Conservation (phyloP, 768 basidiomycete genomes). For the Lyophyllum shimeji region DNA sequence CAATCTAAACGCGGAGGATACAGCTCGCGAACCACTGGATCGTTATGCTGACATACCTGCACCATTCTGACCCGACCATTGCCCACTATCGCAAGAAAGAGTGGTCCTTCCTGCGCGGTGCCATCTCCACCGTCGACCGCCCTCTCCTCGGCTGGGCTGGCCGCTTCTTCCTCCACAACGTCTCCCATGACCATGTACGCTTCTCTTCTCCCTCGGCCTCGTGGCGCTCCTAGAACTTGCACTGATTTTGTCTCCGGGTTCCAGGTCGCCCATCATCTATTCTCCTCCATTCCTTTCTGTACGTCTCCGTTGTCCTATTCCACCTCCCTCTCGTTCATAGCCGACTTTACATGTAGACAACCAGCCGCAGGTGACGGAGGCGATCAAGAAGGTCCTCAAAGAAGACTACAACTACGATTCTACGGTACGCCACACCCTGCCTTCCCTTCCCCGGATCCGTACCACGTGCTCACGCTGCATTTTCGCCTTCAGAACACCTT, state of each 20-base stretch:
- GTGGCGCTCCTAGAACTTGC: background rate
- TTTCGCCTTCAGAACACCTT: conserved; percentile 41
- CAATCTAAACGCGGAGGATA: background rate
- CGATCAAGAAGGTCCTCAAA: conserved; percentile 50
- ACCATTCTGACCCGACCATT: conserved; percentile 56
- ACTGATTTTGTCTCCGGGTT: background rate
- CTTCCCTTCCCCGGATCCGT: background rate
- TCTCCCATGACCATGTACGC: conserved; percentile 44
- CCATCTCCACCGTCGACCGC: conserved; percentile 58
- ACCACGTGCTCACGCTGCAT: no score
- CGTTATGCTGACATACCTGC: conserved; percentile 64
- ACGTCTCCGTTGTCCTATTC: conserved; percentile 11
- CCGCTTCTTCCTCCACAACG: conserved; percentile 62
- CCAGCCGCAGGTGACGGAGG: conserved; percentile 54
- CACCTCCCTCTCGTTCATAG: background rate
- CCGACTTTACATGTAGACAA: conserved; percentile 40
- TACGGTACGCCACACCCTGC: conserved; percentile 36
- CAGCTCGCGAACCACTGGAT: conserved; percentile 54
- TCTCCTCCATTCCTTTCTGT: conserved; percentile 59
- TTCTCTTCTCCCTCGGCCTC: background rate
- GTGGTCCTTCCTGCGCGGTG: conserved; percentile 60
- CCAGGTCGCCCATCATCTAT: conserved; percentile 60
- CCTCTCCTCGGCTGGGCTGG: conserved; percentile 61
- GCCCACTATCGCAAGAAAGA: conserved; percentile 53
- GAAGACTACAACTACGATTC: conserved; percentile 65